Conservation (phyloP, 257 asterid species). For the Penstemon davidsonii region DNA sequence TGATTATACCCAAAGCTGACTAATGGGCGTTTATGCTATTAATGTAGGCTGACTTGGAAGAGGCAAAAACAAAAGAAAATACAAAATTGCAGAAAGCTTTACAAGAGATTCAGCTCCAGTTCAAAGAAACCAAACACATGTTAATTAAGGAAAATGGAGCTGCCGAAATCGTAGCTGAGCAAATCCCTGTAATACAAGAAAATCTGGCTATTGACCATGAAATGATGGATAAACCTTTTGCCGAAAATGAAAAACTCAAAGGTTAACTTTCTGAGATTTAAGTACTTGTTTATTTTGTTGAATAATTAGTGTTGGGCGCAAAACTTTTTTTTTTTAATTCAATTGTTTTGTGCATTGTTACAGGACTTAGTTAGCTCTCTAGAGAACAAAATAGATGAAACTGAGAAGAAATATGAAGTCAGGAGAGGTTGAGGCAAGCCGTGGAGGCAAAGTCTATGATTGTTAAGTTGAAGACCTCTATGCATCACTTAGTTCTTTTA, state of each 20-base stretch:
- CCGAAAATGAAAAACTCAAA: conserved; percentile 86
- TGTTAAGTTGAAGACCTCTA: conserved; percentile 76
- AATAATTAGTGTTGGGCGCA: conserved; percentile 12
- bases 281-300: conserved; percentile 29
- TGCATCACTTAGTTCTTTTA: conserved; percentile 60
- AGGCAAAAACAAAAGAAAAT: too few relatives aligned
- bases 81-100: conserved; percentile 80
- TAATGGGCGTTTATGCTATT: too few relatives aligned
- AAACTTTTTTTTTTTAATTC: conserved; percentile 3
- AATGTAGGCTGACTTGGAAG: too few relatives aligned
- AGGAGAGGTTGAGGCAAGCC: conserved; percentile 90
- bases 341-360: conserved; percentile 23
- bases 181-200: conserved; percentile 74
- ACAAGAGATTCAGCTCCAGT: conserved; percentile 75
- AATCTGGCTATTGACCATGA: conserved; percentile 86
- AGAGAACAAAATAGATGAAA: conserved; percentile 80
- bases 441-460: conserved; percentile 86
- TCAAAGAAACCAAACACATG: conserved; percentile 73
- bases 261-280: too few relatives aligned
- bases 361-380: conserved; percentile 85
- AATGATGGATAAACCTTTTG: conserved; percentile 64
- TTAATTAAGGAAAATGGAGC: conserved; percentile 68
- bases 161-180: conserved; percentile 59
- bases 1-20: too few relatives aligned
- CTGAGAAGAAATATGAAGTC: conserved; percentile 89